Evolutionary conservation across 768 basidiomycete genomes (phyloP), one percentile per base, ranked within the genome.

Genomic region (Mrakia hoshinonis): DNA sequence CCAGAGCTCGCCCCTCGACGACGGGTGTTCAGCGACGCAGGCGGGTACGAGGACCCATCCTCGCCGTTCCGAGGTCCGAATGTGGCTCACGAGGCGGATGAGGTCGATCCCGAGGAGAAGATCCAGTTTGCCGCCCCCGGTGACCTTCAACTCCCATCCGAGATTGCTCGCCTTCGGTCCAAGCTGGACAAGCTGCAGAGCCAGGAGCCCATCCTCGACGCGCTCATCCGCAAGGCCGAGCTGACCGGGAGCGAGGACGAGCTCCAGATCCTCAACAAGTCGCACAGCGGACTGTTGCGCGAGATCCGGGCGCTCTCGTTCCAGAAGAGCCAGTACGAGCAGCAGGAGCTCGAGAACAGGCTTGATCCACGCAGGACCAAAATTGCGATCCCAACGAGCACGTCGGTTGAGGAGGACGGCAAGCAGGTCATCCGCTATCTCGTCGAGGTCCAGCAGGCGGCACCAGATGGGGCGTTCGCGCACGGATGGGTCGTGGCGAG

Each of bases 401-500:
- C 91, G 0, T 88, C 79, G 0, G 62, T 87, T 0, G 89, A 92
- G 67, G 91, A 92, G 73, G 87, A 86, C 52, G 92, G 92, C 9
- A 94, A 91, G 78, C 87, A 89, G 31, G 91, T 97, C 26, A 91
- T 94, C 51, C 85, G 92, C 38, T 97, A 97, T 77, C 85, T 95
- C 43, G 83, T 98, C 55, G 91, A 96, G 79, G 87, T 99, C 3
- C 91, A 92, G 77, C 94, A 96, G 74, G 82, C 91, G 38, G 87
- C 85, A n/a, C 79, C 81, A 0, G 90, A 94, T 76, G 91, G 89
- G 10, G 85, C 83, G 49, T 64, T 76, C 12, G 82, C 86, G 3
- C 89, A 89, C 0, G 92, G 91, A 0, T 99, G 96, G 96, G 88
- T 93, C 39, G 87, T 97, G 9, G 90, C 92, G 11, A 83, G 94